These are phyloP conservation scores for Apocynum venetum DNA, from an alignment of 257 asterid genomes.

Conservation along the genomic window DNA sequence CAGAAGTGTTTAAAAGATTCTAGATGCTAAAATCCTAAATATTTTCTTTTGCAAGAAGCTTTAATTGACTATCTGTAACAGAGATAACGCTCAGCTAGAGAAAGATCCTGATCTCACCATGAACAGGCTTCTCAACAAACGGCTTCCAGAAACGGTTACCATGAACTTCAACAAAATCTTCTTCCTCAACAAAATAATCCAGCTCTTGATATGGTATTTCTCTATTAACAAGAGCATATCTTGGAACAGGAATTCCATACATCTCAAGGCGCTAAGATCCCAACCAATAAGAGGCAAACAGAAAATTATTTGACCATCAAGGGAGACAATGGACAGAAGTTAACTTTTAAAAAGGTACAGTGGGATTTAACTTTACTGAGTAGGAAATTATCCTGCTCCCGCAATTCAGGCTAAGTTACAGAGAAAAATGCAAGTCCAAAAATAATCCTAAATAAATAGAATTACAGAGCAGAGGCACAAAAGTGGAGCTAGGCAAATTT, in stretches of 20 bases:
- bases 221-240: constrained; percentile 84
- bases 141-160: constrained; percentile 92
- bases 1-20: background rate
- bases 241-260: constrained; percentile 87
- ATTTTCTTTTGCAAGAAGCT: background rate
- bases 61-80: background rate
- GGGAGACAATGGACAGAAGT: background rate
- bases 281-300: constrained; percentile 8
- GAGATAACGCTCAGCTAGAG: background rate
- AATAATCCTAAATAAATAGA: background rate
- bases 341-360: background rate
- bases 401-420: background rate
- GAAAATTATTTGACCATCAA: background rate
- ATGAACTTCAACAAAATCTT: constrained; percentile 89
- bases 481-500: background rate
- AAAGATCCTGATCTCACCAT: constrained; percentile 45
- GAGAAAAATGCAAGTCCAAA: background rate
- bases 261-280: constrained; percentile 70
- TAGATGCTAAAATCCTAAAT: background rate
- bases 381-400: background rate
- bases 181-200: constrained; percentile 87
- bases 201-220: constrained; percentile 76
- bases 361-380: background rate
- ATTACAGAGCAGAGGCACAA: background rate
- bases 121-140: constrained; percentile 93